Conservation (phyloP, 2,329 filamentous ascomycete species). For the Xenosphaeropsis pyriputrescens region DNA sequence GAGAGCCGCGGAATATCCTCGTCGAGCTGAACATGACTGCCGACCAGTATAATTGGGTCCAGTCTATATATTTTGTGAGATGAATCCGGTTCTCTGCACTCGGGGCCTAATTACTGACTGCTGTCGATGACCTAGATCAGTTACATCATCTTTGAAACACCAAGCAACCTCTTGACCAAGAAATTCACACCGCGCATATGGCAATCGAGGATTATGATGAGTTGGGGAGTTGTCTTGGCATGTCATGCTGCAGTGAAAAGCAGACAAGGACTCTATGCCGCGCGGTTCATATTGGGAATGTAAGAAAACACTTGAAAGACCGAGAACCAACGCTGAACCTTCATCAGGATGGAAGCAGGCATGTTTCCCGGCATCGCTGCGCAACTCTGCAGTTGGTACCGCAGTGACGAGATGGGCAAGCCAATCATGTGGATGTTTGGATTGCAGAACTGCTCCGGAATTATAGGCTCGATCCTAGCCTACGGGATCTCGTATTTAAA, state of each 20-base stretch:
- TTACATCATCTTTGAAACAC: conserved; percentile 25
- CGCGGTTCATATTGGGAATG: conserved; percentile 24
- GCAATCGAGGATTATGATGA: conserved; percentile 21
- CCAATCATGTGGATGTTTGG: conserved; percentile 28
- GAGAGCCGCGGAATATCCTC: conserved; percentile 21
- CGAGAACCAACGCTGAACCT: background rate
- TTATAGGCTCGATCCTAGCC: conserved; percentile 31
- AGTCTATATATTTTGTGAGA: conserved; percentile 23
- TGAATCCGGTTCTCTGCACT: background rate
- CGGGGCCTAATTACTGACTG: background rate
- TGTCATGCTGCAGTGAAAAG: conserved; percentile 24
- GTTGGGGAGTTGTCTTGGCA: conserved; percentile 22
- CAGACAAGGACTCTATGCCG: conserved; percentile 21
- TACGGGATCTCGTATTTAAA: conserved; percentile 26
- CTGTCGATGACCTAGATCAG: conserved; percentile 14
- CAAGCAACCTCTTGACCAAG: conserved; percentile 23
- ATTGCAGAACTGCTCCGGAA: conserved; percentile 20
- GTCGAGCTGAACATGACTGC: conserved; percentile 23
- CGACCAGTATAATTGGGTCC: conserved; percentile 25
- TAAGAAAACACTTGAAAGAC: conserved; percentile 1
- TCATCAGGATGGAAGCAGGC: conserved; percentile 22
- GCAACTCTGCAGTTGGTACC: conserved; percentile 30
- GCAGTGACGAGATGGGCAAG: conserved; percentile 26
- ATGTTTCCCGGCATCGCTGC: conserved; percentile 25
- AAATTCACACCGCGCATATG: conserved; percentile 19